These are phyloP conservation scores for Pythium dissotocum DNA, from an alignment of 352 stramenopile species.

Conservation along the genomic window DNA sequence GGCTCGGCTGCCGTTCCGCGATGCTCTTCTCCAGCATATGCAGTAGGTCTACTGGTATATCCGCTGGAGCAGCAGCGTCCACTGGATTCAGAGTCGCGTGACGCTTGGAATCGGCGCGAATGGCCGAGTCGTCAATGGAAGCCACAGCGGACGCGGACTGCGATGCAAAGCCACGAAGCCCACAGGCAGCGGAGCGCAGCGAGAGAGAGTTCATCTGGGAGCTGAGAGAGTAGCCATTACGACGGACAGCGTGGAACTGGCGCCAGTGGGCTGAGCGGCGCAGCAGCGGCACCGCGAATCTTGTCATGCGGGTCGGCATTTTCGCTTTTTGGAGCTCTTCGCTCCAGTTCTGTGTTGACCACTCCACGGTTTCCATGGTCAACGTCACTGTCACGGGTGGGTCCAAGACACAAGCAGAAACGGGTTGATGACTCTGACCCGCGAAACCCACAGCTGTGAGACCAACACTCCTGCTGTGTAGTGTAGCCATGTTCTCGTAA, in stretches of 20 bases:
- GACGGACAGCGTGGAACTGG: neutral
- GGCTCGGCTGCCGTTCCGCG: conserved; percentile 29
- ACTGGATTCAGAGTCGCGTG: neutral
- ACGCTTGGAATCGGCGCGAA: conserved; percentile 3
- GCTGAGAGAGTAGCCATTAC: neutral
- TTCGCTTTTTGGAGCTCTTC: too few relatives aligned
- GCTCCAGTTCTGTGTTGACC: neutral
- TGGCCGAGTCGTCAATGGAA: conserved; percentile 7
- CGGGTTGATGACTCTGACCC: conserved; percentile 1
- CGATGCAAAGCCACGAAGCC: conserved; percentile 8
- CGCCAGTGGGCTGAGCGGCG: conserved; percentile 8
- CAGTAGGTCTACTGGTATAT: conserved; percentile 1
- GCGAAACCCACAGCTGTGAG: neutral
- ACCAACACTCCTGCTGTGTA: neutral
- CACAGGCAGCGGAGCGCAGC: neutral
- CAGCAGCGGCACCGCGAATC: neutral
- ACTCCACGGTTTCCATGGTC: neutral
- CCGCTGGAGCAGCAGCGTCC: neutral
- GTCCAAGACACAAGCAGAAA: neutral
- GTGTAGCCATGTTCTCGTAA: conserved; percentile 8
- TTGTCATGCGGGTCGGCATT: conserved; percentile 2
- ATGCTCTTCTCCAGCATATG: conserved; percentile 40
- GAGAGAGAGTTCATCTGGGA: neutral
- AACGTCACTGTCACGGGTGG: conserved; percentile 4
- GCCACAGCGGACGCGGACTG: conserved; percentile 17